These are phyloP conservation scores for Tausonia pullulans DNA, from an alignment of 1,284 basidiomycete genomes.

Conservation along the genomic window DNA sequence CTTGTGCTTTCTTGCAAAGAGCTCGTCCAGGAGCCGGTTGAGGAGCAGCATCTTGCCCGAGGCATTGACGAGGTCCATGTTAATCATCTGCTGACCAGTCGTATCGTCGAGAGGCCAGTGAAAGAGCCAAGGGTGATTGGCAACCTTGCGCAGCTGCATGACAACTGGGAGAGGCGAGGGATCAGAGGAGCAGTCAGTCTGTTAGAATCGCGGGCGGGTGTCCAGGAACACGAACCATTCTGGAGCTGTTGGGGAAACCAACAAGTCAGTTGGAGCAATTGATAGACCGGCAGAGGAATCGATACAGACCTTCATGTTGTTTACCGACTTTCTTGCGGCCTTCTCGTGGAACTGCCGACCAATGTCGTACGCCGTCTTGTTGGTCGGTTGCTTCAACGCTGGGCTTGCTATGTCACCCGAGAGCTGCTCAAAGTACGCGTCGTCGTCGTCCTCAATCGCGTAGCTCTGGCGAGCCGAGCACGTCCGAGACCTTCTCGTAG, in stretches of 20 bases:
- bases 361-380: conserved; percentile 37
- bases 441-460: conserved; percentile 51
- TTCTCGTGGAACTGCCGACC: conserved; percentile 48
- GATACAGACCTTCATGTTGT: conserved; percentile 27
- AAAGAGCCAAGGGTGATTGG: conserved; percentile 87
- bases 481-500: conserved; percentile 22
- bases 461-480: conserved; percentile 25
- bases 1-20: conserved; percentile 76
- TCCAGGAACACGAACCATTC: neutral
- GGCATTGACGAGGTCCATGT: conserved; percentile 66
- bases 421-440: conserved; percentile 54
- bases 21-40: conserved; percentile 69
- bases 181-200: neutral
- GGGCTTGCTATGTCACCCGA: conserved; percentile 36
- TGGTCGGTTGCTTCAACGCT: conserved; percentile 30
- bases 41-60: conserved; percentile 97
- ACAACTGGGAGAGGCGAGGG: neutral
- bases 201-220: neutral
- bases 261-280: too few relatives aligned
- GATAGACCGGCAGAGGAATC: too few relatives aligned
- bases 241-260: neutral
- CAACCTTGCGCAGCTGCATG: conserved; percentile 43
- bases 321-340: conserved; percentile 45
- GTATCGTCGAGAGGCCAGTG: conserved; percentile 67
- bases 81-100: conserved; percentile 50